These are phyloP conservation scores for Epichloe festucae DNA, from an alignment of 2,329 filamentous ascomycete genomes.

Conservation along the genomic window DNA sequence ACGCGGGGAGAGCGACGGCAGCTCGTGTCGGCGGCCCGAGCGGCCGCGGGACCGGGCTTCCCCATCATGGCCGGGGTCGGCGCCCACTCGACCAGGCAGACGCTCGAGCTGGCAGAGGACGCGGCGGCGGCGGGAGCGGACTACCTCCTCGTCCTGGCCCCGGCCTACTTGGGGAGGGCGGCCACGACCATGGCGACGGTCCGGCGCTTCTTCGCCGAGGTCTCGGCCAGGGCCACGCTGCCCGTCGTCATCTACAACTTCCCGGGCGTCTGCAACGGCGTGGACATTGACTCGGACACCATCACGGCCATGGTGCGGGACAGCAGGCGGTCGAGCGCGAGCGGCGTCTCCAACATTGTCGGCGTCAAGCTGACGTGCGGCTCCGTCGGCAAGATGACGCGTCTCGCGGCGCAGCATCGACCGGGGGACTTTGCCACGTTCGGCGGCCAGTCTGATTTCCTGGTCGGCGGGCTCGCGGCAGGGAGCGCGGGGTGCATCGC, in stretches of 20 bases:
- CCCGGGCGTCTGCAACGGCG: constrained; percentile 51
- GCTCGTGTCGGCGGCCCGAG: constrained; percentile 50
- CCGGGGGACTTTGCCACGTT: constrained; percentile 50
- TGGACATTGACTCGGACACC: constrained; percentile 55
- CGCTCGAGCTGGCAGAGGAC: constrained; percentile 45
- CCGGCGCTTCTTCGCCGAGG: constrained; percentile 13
- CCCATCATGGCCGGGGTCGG: constrained; percentile 65
- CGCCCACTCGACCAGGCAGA: constrained; percentile 51
- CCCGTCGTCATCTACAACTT: constrained; percentile 64
- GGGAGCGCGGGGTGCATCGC: constrained; percentile 49
- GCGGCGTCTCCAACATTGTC: constrained; percentile 42
- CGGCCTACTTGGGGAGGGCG: constrained; percentile 23
- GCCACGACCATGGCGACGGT: constrained; percentile 29
- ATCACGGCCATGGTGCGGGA: constrained; percentile 26
- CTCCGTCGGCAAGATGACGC: constrained; percentile 59
- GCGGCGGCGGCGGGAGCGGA: constrained; percentile 26
- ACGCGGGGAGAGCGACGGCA: constrained; percentile 45
- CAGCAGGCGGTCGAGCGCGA: constrained; percentile 10
- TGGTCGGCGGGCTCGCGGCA: constrained; percentile 45
- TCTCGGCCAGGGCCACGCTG: constrained; percentile 45
- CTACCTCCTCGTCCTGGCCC: constrained; percentile 9
- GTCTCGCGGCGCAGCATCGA: constrained; percentile 39
- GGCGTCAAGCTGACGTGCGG: constrained; percentile 62
- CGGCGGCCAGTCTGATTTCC: constrained; percentile 61
- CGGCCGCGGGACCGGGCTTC: constrained; percentile 73